Evolutionary conservation across 2,329 filamentous ascomycete genomes (phyloP).

Genomic region (Exophiala alcalophila): DNA sequence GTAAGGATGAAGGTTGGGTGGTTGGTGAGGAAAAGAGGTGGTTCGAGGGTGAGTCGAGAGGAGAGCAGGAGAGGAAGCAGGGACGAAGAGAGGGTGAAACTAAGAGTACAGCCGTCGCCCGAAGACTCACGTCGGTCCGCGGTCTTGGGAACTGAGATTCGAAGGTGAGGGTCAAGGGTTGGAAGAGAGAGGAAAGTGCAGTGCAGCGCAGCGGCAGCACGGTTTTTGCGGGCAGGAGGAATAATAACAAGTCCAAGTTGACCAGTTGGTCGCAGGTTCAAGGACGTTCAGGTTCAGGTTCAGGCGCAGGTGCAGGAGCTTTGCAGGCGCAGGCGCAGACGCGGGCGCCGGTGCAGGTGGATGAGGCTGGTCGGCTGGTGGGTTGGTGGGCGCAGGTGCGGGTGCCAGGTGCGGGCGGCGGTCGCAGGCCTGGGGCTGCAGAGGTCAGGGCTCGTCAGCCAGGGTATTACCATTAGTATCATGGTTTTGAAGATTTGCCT

Average conservation of each 20-base stretch:
- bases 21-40: constrained; percentile 5
- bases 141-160: no score
- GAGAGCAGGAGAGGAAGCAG: constrained; percentile 10
- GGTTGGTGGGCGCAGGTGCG: no score
- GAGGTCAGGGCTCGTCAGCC: no score
- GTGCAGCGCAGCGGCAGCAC: constrained; percentile 15
- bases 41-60: constrained; percentile 4
- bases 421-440: no score
- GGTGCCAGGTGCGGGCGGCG: no score
- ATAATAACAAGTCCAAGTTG: constrained; percentile 7
- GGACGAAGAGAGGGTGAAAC: constrained; percentile 10
- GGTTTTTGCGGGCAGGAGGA: no score
- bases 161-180: constrained; percentile 3
- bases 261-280: constrained; percentile 7
- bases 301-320: constrained; percentile 9
- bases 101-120: constrained; percentile 2
- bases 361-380: no score
- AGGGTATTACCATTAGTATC: no score
- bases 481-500: no score
- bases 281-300: constrained; percentile 12
- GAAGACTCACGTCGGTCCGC: background rate
- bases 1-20: constrained; percentile 6
- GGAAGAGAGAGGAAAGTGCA: constrained; percentile 17
- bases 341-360: no score
- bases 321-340: constrained; percentile 1